Conservation (phyloP, 129 eudicot species). For the Mikania micrantha region DNA sequence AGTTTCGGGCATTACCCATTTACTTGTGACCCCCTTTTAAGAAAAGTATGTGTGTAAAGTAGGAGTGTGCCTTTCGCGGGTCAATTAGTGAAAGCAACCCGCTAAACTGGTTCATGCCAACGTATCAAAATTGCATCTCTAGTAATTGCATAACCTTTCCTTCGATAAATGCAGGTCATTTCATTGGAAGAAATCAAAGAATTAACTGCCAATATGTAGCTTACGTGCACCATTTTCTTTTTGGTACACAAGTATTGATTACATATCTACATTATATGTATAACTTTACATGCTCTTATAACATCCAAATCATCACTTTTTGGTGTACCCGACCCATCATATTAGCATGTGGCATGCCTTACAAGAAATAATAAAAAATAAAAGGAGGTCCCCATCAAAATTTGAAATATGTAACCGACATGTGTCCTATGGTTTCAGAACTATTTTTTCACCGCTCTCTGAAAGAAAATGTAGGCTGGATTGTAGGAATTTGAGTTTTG, state of each 20-base stretch:
- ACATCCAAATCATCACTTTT: neutral
- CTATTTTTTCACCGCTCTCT: neutral
- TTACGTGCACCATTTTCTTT: slow-evolving; percentile 6
- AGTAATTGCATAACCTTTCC: neutral
- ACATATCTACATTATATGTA: neutral
- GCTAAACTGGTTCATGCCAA: neutral
- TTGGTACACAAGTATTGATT: neutral
- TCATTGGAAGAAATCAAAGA: slow-evolving; percentile 71
- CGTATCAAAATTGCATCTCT: neutral
- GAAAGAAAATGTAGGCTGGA: neutral
- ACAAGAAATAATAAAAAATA: neutral
- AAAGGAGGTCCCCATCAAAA: neutral
- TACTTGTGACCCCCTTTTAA: too few species aligned
- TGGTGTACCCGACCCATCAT: neutral
- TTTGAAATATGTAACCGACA: neutral
- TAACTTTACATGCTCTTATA: slow-evolving; percentile 1
- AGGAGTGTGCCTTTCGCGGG: too few species aligned
- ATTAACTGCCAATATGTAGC: slow-evolving; percentile 67
- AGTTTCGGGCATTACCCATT: too few species aligned
- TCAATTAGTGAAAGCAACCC: too few species aligned
- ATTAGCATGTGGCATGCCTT: neutral
- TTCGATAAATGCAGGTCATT: slow-evolving; percentile 44
- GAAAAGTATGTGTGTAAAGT: too few species aligned
- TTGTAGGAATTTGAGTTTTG: neutral
- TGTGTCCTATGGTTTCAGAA: neutral